Base-by-base conservation (phyloP, 768 basidiomycete species). In the Collybia nuda region DNA sequence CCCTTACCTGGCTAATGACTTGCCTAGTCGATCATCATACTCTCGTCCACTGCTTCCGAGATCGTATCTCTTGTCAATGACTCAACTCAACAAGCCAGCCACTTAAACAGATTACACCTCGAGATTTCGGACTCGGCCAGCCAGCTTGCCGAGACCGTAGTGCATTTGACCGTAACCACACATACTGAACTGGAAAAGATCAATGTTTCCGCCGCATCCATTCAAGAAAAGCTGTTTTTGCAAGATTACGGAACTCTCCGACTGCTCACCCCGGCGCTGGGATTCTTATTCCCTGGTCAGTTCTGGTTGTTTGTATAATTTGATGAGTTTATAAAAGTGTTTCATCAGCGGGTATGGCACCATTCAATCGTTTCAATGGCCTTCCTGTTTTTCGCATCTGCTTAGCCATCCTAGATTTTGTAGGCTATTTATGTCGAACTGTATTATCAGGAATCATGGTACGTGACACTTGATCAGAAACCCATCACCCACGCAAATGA, bases 171-270 rank as follows among this genome's bases (percentile, higher is more conserved):
- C 1, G 56, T 60, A 26, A 69, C 67, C 8, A 69, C 78, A 2
- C 71, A 68, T 18, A 50, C 56, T 14, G 79, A 80, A 54, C 62
- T 84, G 32, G 66, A 71, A 47, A 71, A 69, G 50, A 74, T 85
- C 42, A 68, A 61, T 17, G 44, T 32, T 11, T 77, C 82, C 18
- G 69, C 75, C 2, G 55, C 52, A 14, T 57, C 64, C 6, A 55
- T 77, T 18, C 64, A 64, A 29, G 61, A 66, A 41, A 62, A 61
- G 5, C 53, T 78, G 38, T 53, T 47, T 42, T 57, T 48, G 19
- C 21, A 23, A 9, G 22, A 52, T 22, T 28, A 37, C 22, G 32
- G 24, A 18, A 23, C 42, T 21, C 11, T 50, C 12, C 52, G 48
- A 18, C 55, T 52, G 55, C 18, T 56, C 11, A 24, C 29, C 12